Evolutionary conservation across 345 rosid species (phyloP).

Genomic region (Salix suchowensis): DNA sequence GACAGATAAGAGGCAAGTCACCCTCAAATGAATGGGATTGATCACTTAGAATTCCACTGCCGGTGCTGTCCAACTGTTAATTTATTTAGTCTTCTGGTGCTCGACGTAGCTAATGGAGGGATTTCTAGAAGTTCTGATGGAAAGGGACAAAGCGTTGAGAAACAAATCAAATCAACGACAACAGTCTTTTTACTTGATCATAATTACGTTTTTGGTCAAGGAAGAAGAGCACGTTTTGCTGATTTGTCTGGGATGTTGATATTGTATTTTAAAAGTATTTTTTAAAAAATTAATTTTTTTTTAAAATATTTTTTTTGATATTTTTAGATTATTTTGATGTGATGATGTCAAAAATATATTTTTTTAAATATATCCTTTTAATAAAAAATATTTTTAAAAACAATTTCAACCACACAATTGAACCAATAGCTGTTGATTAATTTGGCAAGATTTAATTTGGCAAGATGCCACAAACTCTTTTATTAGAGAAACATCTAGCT

Average conservation of each 20-base stretch:
- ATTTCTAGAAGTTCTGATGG: background rate
- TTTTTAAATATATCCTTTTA: too few relatives aligned
- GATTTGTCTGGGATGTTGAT: background rate
- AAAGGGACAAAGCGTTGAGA: background rate
- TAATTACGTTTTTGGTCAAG: background rate
- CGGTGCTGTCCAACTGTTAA: background rate
- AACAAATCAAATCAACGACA: background rate
- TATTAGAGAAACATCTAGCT: background rate
- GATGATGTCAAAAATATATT: too few relatives aligned
- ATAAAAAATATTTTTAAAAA: too few relatives aligned
- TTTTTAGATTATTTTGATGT: too few relatives aligned
- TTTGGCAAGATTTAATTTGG: background rate
- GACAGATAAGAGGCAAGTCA: background rate
- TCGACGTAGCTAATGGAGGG: background rate
- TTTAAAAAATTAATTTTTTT: too few relatives aligned
- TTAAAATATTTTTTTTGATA: too few relatives aligned
- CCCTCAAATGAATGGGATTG: background rate
- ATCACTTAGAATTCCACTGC: background rate
- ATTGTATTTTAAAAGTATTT: too few relatives aligned
- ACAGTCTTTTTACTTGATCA: background rate
- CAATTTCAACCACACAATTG: background rate
- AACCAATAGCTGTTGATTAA: background rate
- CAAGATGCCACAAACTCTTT: background rate
- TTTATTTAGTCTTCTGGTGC: background rate
- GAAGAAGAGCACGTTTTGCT: background rate